These are phyloP conservation scores for Entrophospora sp. DNA, from an alignment of 192 early-diverging fungal species.

Conservation along the genomic window DNA sequence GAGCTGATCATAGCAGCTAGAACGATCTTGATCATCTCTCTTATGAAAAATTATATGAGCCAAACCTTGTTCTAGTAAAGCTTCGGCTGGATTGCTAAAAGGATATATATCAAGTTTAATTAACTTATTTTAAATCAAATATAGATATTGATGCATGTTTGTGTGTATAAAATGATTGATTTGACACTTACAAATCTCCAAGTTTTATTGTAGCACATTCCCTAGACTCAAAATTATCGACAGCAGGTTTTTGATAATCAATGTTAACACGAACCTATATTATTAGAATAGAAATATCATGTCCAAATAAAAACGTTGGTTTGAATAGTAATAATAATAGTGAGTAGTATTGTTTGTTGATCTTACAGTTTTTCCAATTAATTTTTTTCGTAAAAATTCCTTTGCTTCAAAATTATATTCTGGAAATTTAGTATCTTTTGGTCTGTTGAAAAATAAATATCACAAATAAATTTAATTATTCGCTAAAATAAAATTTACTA, in stretches of 20 bases:
- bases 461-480: not conserved
- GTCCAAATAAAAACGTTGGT: no score
- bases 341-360: conserved; percentile 13
- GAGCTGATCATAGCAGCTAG: conserved; percentile 78
- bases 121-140: no score
- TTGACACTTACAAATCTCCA: conserved; percentile 34
- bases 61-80: conserved; percentile 57
- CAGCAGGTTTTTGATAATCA: conserved; percentile 87
- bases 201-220: conserved; percentile 80
- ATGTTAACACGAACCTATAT: conserved; percentile 43
- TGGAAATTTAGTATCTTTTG: conserved; percentile 62
- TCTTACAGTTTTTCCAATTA: conserved; percentile 82
- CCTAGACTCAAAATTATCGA: conserved; percentile 72
- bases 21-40: conserved; percentile 79
- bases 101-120: no score
- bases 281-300: not conserved
- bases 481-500: no score
- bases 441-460: conserved; percentile 15
- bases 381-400: conserved; percentile 77
- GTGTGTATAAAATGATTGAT: no score
- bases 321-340: no score
- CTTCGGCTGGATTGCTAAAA: conserved; percentile 45
- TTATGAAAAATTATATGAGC: conserved; percentile 75
- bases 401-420: conserved; percentile 82
- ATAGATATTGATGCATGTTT: no score